Conservation (phyloP, 2,329 filamentous ascomycete species). For the Fusarium brevicatenulatum region DNA sequence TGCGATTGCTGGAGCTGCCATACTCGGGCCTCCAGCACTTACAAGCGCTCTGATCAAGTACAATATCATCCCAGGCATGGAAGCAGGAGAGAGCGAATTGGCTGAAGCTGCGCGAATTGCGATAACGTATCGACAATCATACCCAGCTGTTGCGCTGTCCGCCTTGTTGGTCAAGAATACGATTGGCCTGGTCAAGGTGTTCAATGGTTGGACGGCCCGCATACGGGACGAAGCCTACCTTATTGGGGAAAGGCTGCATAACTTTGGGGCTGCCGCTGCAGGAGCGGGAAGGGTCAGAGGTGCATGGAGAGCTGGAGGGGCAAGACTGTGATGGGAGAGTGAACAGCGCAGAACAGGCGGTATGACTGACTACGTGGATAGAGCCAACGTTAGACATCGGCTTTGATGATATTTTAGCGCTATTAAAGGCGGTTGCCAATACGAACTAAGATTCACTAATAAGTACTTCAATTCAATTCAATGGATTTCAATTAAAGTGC, state of each 20-base stretch:
- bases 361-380: neutral
- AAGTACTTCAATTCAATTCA: neutral
- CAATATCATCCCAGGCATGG: constrained; percentile 28
- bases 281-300: constrained; percentile 49
- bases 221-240: constrained; percentile 96
- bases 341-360: neutral
- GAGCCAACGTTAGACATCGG: constrained; percentile 9
- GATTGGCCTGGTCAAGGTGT: constrained; percentile 66
- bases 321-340: constrained; percentile 46
- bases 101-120: constrained; percentile 45
- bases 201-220: constrained; percentile 79
- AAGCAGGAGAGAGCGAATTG: constrained; percentile 36
- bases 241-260: constrained; percentile 93
- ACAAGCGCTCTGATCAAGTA: constrained; percentile 54
- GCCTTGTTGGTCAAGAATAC: constrained; percentile 56
- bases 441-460: neutral
- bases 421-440: neutral
- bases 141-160: constrained; percentile 70
- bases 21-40: constrained; percentile 71
- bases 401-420: constrained; percentile 16
- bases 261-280: constrained; percentile 73
- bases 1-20: constrained; percentile 68
- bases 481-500: neutral
- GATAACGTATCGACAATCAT: constrained; percentile 69
- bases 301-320: constrained; percentile 51